Percentiles rank a stretch among this genome's conserved stretches.
Conservation (phyloP, 805 yeast species). For the Pichia sporocuriosa region DNA sequence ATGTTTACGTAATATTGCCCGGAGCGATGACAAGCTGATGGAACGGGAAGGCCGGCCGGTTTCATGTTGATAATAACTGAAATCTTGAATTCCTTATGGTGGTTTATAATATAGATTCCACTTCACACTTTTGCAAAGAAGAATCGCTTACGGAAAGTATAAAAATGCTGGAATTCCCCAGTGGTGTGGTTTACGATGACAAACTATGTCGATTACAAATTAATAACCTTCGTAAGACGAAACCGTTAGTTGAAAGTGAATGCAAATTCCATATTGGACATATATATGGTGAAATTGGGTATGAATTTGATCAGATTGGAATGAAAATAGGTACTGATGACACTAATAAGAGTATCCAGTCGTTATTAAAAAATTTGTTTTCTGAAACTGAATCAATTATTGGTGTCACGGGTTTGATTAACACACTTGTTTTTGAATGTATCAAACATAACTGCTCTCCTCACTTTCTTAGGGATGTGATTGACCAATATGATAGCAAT, state of each 20-base stretch:
- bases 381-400: not conserved
- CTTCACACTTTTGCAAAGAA: too few relatives aligned
- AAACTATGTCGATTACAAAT: constrained; percentile 8
- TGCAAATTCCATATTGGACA: constrained; percentile 11
- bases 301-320: constrained; percentile 8
- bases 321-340: not conserved
- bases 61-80: too few relatives aligned
- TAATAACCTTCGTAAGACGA: constrained; percentile 8
- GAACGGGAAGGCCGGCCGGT: too few relatives aligned
- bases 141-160: too few relatives aligned
- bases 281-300: constrained; percentile 6
- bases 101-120: too few relatives aligned
- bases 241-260: constrained; percentile 9
- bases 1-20: too few relatives aligned
- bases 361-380: not conserved
- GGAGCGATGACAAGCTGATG: too few relatives aligned
- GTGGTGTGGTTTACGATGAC: not conserved
- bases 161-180: constrained; percentile 8
- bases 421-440: constrained; percentile 7
- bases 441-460: constrained; percentile 10
- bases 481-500: constrained; percentile 10
- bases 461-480: constrained; percentile 8
- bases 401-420: constrained; percentile 1
- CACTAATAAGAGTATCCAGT: not conserved
- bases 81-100: too few relatives aligned